A percentile compares a stretch with the other conserved stretches of the same genome.
These are phyloP conservation scores for Garcia nutans DNA, from an alignment of 345 rosid genomes.

Conservation along the genomic window DNA sequence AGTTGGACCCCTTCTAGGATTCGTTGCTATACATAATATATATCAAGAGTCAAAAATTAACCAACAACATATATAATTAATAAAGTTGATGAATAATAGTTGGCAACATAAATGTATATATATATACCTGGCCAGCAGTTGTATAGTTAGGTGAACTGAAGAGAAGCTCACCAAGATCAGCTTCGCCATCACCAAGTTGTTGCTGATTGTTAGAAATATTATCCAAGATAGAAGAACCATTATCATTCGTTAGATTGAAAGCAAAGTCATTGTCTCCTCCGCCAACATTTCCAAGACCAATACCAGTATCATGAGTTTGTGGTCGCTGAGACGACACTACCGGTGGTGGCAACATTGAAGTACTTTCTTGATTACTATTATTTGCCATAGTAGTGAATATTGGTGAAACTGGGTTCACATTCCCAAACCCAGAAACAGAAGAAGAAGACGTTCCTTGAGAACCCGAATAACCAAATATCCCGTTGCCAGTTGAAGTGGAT, in stretches of 20 bases:
- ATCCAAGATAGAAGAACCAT: neutral
- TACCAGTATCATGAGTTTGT: neutral
- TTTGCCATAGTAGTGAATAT: neutral
- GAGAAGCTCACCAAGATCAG: constrained; percentile 1
- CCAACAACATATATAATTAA: no score
- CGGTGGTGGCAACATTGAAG: neutral
- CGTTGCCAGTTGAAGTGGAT: neutral
- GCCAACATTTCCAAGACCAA: constrained; percentile 8
- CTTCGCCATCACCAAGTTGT: neutral
- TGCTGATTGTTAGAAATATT: neutral
- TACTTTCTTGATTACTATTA: constrained; percentile 10
- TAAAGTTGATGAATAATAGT: no score
- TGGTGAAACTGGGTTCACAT: constrained; percentile 6
- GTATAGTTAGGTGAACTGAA: neutral
- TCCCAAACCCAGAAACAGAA: neutral
- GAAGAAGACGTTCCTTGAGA: constrained; percentile 7
- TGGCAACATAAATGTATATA: neutral
- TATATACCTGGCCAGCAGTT: constrained; percentile 10
- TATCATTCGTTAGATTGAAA: neutral
- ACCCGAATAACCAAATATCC: neutral
- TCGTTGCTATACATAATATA: constrained; percentile 14
- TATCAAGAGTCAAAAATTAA: no score
- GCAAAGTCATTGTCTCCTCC: neutral
- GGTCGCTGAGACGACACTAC: neutral
- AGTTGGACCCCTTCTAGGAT: neutral